phyloP scores from a whole-genome alignment of 2,329 filamentous ascomycete species.

The Cordyceps javanica region DNA sequence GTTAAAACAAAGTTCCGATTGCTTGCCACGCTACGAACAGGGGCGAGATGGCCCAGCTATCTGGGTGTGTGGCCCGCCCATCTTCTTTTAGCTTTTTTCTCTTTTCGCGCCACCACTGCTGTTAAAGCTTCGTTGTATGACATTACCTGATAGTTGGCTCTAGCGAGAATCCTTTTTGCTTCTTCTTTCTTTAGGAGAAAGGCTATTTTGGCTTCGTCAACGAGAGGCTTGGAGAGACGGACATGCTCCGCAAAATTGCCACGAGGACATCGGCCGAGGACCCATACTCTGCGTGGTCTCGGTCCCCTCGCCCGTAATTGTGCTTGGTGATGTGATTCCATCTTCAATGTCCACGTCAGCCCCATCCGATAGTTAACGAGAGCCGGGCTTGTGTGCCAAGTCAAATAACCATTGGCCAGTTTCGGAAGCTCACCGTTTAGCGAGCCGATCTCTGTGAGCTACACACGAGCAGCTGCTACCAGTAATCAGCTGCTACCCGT shows the following conservation, averaged over 20 bases:
- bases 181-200: background rate
- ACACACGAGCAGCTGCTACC: too few relatives aligned
- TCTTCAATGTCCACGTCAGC: background rate
- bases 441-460: too few relatives aligned
- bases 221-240: background rate
- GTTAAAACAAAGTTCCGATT: too few relatives aligned
- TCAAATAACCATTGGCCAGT: too few relatives aligned
- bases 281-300: background rate
- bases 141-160: background rate
- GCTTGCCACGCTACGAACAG: slow-evolving; percentile 1
- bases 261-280: background rate
- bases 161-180: background rate
- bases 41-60: background rate
- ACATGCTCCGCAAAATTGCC: background rate
- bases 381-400: too few relatives aligned
- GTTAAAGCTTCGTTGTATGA: background rate
- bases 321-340: background rate
- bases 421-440: too few relatives aligned
- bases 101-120: too few relatives aligned
- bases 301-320: background rate
- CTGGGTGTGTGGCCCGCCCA: background rate
- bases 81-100: background rate
- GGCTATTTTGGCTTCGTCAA: background rate
- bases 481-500: too few relatives aligned
- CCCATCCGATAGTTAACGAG: too few relatives aligned